A percentile compares a stretch with the other conserved stretches of the same genome.
These are phyloP conservation scores for Chaetoceros muelleri DNA, from an alignment of 108 stramenopile genomes.

Conservation along the genomic window DNA sequence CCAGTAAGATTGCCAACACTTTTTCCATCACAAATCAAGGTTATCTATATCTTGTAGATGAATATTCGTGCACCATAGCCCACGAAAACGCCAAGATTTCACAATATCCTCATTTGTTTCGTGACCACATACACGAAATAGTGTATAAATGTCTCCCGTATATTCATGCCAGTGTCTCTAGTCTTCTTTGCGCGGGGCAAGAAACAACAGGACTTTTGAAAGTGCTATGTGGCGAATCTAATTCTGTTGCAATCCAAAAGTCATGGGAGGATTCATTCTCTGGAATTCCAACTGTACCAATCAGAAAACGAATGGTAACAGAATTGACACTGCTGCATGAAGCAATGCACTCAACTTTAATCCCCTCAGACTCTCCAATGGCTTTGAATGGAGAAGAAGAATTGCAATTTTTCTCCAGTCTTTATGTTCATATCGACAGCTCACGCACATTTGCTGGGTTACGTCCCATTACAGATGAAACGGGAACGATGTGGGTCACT, in stretches of 20 bases:
- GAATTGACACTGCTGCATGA: neutral
- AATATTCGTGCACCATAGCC: neutral
- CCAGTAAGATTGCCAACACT: neutral
- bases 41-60: neutral
- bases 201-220: neutral
- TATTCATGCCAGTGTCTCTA: neutral
- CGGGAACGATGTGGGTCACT: neutral
- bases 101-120: neutral
- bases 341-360: neutral
- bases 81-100: neutral
- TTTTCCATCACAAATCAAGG: neutral
- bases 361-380: neutral
- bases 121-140: neutral
- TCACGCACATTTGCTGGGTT: neutral
- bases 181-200: neutral
- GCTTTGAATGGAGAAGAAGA: neutral
- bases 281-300: neutral
- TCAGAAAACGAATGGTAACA: neutral
- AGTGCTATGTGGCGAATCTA: neutral
- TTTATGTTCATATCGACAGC: neutral
- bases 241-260: neutral
- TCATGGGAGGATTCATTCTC: neutral
- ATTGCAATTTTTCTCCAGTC: neutral
- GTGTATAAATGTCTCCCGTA: neutral
- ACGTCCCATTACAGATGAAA: neutral